Evolutionary conservation across 768 basidiomycete species (phyloP).

Genomic region (Lactifluus subvellereus): DNA sequence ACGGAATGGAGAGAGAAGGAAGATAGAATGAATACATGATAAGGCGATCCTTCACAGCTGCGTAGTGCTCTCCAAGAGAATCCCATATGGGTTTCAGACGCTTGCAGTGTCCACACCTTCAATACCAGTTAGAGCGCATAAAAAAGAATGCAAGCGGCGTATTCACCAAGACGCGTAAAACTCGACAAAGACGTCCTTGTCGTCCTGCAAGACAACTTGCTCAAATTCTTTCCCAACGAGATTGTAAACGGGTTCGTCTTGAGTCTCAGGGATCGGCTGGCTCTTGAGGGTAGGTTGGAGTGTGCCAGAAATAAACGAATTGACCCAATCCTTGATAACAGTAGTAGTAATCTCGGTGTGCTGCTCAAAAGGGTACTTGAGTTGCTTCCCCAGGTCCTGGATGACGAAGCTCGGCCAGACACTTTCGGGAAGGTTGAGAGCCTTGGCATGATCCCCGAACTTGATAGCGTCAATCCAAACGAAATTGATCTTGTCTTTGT

Average conservation of each 20-base stretch:
- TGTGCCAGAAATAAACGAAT: conserved; percentile 62
- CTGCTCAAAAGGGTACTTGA: conserved; percentile 87
- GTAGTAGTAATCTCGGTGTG: conserved; percentile 52
- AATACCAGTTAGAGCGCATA: not conserved
- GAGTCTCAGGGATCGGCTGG: conserved; percentile 74
- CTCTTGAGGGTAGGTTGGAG: conserved; percentile 85
- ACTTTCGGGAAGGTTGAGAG: conserved; percentile 77
- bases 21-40: conserved; percentile 52
- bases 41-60: conserved; percentile 63
- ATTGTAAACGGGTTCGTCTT: conserved; percentile 76
- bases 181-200: conserved; percentile 93
- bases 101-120: conserved; percentile 92
- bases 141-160: conserved; percentile 10
- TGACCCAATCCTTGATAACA: conserved; percentile 53
- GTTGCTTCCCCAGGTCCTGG: conserved; percentile 75
- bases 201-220: conserved; percentile 74
- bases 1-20: not conserved
- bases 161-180: conserved; percentile 94
- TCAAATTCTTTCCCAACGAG: conserved; percentile 91
- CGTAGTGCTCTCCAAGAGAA: conserved; percentile 78
- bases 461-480: conserved; percentile 97
- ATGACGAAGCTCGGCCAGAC: conserved; percentile 95
- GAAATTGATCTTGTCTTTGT: conserved; percentile 89
- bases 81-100: conserved; percentile 95
- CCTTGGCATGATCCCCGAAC: conserved; percentile 93